Evolutionary conservation across 2,329 filamentous ascomycete species (phyloP).

Genomic region (Sporothrix schenckii): DNA sequence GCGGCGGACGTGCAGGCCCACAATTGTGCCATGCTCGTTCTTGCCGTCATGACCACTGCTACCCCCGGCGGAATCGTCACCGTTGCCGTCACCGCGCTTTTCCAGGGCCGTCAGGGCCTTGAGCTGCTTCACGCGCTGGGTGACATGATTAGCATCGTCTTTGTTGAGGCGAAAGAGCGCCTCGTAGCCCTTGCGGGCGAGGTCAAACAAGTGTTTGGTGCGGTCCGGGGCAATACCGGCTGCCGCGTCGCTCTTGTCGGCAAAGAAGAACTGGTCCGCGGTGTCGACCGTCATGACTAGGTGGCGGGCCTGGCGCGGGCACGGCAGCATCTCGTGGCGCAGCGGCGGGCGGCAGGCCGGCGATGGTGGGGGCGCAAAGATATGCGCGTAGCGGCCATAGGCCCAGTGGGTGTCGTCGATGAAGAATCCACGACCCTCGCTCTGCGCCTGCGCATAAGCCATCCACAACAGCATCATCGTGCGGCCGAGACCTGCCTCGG

Average conservation of each 20-base stretch:
- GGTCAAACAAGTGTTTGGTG: conserved; percentile 57
- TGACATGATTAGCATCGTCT: conserved; percentile 68
- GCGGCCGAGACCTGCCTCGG: conserved; percentile 75
- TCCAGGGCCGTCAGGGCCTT: conserved; percentile 50
- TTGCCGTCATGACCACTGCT: conserved; percentile 31
- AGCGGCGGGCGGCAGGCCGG: conserved; percentile 71
- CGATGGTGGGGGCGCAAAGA: conserved; percentile 68
- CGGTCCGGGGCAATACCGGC: conserved; percentile 38
- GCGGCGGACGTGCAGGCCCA: conserved; percentile 78
- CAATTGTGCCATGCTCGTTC: conserved; percentile 54
- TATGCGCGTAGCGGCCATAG: conserved; percentile 73
- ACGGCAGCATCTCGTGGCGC: conserved; percentile 75
- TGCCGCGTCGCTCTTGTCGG: conserved; percentile 43
- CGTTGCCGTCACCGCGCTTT: conserved; percentile 38
- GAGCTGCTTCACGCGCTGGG: conserved; percentile 60
- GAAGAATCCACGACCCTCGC: conserved; percentile 77
- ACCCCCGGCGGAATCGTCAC: conserved; percentile 34
- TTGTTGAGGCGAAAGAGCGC: conserved; percentile 70
- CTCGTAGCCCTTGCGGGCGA: conserved; percentile 71
- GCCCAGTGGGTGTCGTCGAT: conserved; percentile 83
- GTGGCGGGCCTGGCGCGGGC: conserved; percentile 74
- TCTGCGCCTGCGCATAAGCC: conserved; percentile 76
- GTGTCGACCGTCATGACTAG: conserved; percentile 74
- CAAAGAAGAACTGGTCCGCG: conserved; percentile 63
- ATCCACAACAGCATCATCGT: conserved; percentile 81